Conservation (phyloP, 495 filamentous ascomycete genomes). For the Annulohypoxylon nitens region DNA sequence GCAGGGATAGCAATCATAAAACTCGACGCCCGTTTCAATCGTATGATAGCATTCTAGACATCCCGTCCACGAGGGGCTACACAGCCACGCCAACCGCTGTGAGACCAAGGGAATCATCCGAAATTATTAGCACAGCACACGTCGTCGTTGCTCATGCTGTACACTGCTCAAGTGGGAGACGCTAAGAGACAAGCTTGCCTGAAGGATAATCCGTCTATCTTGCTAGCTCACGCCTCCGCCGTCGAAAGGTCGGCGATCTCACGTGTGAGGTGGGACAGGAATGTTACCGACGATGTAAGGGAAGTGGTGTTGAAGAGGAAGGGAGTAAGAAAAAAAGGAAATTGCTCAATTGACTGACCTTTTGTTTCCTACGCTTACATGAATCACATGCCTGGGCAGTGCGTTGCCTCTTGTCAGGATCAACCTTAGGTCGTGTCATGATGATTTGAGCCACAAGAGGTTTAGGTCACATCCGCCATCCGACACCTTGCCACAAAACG, state of each 20-base stretch:
- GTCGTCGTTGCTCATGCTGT: conserved; percentile 35
- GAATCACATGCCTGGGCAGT: conserved; percentile 79
- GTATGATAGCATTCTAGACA: conserved; percentile 21
- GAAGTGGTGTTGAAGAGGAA: conserved; percentile 12
- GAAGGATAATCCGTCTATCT: conserved; percentile 9
- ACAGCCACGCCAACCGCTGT: conserved; percentile 38
- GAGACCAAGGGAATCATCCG: conserved; percentile 36
- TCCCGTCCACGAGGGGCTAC: conserved; percentile 40
- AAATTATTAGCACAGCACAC: conserved; percentile 27
- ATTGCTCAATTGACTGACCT: conserved; percentile 61
- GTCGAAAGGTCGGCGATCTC: conserved; percentile 14
- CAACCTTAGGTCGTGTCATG: conserved; percentile 74
- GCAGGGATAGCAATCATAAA: conserved; percentile 29
- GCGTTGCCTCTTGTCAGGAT: conserved; percentile 73
- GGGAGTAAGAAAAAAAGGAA: neutral
- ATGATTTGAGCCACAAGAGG: conserved; percentile 49
- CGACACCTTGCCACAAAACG: conserved; percentile 47
- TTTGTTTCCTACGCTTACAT: conserved; percentile 84
- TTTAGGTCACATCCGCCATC: conserved; percentile 52
- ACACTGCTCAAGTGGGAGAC: conserved; percentile 14
- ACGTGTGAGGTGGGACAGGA: conserved; percentile 19
- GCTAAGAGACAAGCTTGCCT: conserved; percentile 15
- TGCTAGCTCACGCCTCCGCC: conserved; percentile 2
- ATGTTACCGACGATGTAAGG: conserved; percentile 27
- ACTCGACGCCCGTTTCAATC: conserved; percentile 24